These are phyloP conservation scores for Chamaecrista fasciculata DNA, from an alignment of 306 rosid species.

Conservation along the genomic window DNA sequence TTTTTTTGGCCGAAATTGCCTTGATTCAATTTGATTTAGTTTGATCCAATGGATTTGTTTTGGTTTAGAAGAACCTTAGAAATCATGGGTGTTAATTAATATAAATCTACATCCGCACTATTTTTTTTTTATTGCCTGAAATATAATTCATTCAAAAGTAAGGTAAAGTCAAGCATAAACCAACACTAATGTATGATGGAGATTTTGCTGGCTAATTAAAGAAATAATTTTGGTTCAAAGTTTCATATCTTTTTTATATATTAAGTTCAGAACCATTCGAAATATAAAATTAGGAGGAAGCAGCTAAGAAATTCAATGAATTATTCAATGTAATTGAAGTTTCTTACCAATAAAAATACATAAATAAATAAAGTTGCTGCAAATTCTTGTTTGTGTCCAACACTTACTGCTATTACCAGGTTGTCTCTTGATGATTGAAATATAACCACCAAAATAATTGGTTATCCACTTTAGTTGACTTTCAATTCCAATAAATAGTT, in stretches of 20 bases:
- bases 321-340: constrained; percentile 28
- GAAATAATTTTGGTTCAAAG: constrained; percentile 20
- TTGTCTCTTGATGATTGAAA: constrained; percentile 20
- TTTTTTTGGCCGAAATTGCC: no score
- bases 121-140: no score
- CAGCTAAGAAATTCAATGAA: constrained; percentile 30
- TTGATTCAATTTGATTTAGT: no score
- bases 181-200: no score
- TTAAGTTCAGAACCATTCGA: not conserved
- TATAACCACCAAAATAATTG: constrained; percentile 23
- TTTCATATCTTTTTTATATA: not conserved
- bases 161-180: no score
- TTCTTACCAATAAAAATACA: not conserved
- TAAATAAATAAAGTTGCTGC: constrained; percentile 9
- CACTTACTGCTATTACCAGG: not conserved
- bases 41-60: no score
- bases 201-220: not conserved
- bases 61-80: no score
- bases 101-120: no score
- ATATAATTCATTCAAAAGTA: no score
- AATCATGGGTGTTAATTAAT: no score
- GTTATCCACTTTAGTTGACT: constrained; percentile 26
- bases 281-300: not conserved
- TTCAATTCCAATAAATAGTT: constrained; percentile 3
- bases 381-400: constrained; percentile 16